These are phyloP conservation scores for Wickerhamomyces xylosicus DNA, from an alignment of 805 yeast genomes.

Conservation along the genomic window DNA sequence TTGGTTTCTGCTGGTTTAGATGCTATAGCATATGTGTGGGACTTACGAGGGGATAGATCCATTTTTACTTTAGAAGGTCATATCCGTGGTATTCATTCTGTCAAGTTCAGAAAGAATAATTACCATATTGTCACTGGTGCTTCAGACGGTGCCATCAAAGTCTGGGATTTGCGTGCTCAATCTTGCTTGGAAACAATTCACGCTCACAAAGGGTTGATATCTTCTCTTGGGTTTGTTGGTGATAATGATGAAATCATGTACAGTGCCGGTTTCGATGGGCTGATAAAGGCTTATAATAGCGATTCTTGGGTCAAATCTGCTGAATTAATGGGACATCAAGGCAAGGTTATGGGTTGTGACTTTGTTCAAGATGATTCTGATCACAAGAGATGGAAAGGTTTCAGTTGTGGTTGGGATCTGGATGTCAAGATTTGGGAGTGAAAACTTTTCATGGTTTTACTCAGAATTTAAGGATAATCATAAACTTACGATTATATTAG, in stretches of 20 bases:
- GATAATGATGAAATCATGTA: conserved; percentile 29
- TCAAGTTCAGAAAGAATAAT: conserved; percentile 74
- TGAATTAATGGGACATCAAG: conserved; percentile 47
- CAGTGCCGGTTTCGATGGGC: conserved; percentile 65
- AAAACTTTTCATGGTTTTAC: neutral
- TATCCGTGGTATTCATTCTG: conserved; percentile 54
- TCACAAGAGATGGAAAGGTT: conserved; percentile 46
- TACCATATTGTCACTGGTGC: conserved; percentile 72
- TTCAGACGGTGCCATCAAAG: conserved; percentile 67
- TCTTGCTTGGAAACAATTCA: conserved; percentile 37
- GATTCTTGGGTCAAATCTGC: conserved; percentile 59
- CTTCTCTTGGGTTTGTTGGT: conserved; percentile 44
- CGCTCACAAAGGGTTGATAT: conserved; percentile 66
- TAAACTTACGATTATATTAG: too few relatives aligned
- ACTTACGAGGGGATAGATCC: conserved; percentile 65
- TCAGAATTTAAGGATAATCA: too few relatives aligned
- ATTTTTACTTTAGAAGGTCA: conserved; percentile 57
- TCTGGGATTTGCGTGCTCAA: conserved; percentile 77
- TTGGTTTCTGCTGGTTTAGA: conserved; percentile 74
- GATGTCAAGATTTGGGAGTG: conserved; percentile 33
- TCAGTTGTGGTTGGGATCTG: conserved; percentile 12
- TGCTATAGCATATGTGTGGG: conserved; percentile 72
- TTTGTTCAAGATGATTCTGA: conserved; percentile 35
- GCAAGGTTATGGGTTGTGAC: conserved; percentile 67
- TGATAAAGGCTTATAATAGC: conserved; percentile 49